Percentiles rank a stretch among this genome's conserved stretches.
These are phyloP conservation scores for Beauveria scarabaeidicola DNA, from an alignment of 2,329 filamentous ascomycete species.

Conservation along the genomic window DNA sequence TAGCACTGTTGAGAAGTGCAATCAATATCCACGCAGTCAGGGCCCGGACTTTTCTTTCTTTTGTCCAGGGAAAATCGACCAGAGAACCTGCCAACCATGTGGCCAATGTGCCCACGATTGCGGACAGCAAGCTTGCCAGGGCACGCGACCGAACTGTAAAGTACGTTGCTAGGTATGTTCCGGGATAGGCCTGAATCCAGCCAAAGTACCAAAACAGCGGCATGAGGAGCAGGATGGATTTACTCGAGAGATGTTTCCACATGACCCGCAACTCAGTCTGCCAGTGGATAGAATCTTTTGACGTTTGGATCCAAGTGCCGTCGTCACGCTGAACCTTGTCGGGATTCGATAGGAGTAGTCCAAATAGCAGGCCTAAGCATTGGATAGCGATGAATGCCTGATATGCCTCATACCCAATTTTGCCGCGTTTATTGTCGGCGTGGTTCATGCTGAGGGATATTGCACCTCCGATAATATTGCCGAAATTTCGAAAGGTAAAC, in stretches of 20 bases:
- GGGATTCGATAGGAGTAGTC: conserved; percentile 34
- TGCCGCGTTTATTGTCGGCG: background rate
- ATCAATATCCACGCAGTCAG: conserved; percentile 31
- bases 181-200: conserved; percentile 31
- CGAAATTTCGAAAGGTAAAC: background rate
- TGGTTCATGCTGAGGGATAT: background rate
- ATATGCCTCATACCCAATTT: background rate
- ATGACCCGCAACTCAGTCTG: conserved; percentile 20
- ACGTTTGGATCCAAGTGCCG: conserved; percentile 27
- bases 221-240: conserved; percentile 19
- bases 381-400: conserved; percentile 39
- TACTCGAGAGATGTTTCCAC: conserved; percentile 25
- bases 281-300: conserved; percentile 20
- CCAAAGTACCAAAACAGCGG: conserved; percentile 26
- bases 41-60: conserved; percentile 30
- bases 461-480: background rate
- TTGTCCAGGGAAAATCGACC: conserved; percentile 30
- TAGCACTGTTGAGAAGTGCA: conserved; percentile 31
- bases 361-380: conserved; percentile 34
- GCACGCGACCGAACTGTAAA: conserved; percentile 34
- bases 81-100: conserved; percentile 29
- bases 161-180: conserved; percentile 33
- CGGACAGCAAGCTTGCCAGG: conserved; percentile 24
- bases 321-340: conserved; percentile 35
- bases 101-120: conserved; percentile 22